Percentiles rank a stretch among this genome's conserved stretches.
Conservation (phyloP, 2,329 filamentous ascomycete species). For the Rhynchosporium secalis region DNA sequence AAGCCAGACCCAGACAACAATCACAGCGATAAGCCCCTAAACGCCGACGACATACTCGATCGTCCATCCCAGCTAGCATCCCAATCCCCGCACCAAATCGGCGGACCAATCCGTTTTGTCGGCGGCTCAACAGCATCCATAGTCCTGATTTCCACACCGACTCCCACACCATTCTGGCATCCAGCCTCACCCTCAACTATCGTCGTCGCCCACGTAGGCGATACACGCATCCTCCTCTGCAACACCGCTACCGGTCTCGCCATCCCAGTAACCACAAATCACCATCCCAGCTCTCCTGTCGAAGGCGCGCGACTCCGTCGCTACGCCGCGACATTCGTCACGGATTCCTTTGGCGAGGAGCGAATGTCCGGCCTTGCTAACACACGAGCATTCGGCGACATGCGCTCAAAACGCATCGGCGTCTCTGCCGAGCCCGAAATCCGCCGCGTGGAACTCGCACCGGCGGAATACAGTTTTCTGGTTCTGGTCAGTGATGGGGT, state of each 20-base stretch:
- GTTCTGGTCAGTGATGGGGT: constrained; percentile 89
- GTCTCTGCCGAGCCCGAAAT: constrained; percentile 94
- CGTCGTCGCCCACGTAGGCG: constrained; percentile 86
- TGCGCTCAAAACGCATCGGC: constrained; percentile 85
- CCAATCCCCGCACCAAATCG: constrained; percentile 57
- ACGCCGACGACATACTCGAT: constrained; percentile 81
- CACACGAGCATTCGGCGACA: constrained; percentile 90
- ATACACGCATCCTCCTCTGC: constrained; percentile 88
- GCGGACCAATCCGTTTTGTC: constrained; percentile 77
- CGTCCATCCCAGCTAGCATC: constrained; percentile 56
- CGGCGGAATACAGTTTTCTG: constrained; percentile 86
- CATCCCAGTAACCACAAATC: constrained; percentile 81
- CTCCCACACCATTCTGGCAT: constrained; percentile 92
- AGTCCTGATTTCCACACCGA: constrained; percentile 88
- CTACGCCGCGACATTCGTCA: constrained; percentile 84
- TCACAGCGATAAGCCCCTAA: constrained; percentile 74
- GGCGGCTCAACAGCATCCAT: constrained; percentile 92
- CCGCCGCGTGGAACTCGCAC: constrained; percentile 71
- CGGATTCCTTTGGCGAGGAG: constrained; percentile 96
- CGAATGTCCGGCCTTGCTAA: constrained; percentile 93
- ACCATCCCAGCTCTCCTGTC: constrained; percentile 84
- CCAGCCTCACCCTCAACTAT: constrained; percentile 82
- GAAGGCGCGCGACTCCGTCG: constrained; percentile 82
- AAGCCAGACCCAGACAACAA: constrained; percentile 75
- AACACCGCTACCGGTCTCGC: constrained; percentile 79